Evolutionary conservation across 257 asterid species (phyloP), one percentile per base, ranked within the genome.

Genomic region (Forsythia suspensa): DNA sequence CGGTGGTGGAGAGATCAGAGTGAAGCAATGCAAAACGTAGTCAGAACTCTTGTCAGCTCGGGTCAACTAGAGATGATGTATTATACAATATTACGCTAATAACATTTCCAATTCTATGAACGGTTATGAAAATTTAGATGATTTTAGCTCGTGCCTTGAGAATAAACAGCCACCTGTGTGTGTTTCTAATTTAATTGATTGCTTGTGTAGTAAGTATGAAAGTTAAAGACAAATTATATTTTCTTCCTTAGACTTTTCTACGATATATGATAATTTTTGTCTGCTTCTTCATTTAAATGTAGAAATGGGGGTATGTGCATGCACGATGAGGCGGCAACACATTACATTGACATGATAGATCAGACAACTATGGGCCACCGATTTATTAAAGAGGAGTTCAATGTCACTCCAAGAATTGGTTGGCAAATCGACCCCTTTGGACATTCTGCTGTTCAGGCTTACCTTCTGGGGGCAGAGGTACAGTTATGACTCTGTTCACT

Each of bases 381-480:
- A 70, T 96, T 82, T 84, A 85, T 96, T 77, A 94, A 90, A 81
- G 90, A 86, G 65, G 85, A 92, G 80, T 96, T 96, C 81, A 90
- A 90, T 81, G 89, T 95, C 59, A 88, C 97, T 77, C 99, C 99
- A 4, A 87, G 99, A 82, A 92, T 95, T 55, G 99, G 99, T 67
- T 95, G 99, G 99, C 99, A 95, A 81, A 95, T 95, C 37, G 99
- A 95, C 76, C 98, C 99, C 20, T 95, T 95, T 71, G 99, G 99
- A 61, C 99, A 95, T 87, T 89, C 99, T 39, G 98, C 99, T 70
- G 97, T 94, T 44, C 99, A 96, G 89, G 99, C 98, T 65, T 96
- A 96, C 85, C 96, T 96, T 76, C 83, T 96, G 82, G 99, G 98
- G 70, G 92, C 99, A 52, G 98, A 96, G 97, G 99, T 92, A 82